Evolutionary conservation across 768 basidiomycete species (phyloP), one percentile per base, ranked within the genome.

Genomic region (Basidioascus undulatus): DNA sequence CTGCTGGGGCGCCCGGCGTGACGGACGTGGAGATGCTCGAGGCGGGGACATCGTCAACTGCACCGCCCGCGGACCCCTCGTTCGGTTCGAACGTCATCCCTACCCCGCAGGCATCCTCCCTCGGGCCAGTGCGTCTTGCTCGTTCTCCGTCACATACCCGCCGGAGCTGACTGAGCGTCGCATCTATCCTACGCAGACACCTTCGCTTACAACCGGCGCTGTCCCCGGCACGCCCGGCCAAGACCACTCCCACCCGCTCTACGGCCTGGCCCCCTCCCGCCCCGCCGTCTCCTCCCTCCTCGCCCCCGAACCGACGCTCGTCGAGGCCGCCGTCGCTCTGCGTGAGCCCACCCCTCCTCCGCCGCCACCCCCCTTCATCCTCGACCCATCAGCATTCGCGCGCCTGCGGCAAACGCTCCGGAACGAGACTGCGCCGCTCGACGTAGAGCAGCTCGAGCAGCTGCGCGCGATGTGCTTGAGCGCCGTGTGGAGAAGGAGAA

Each of bases 401-500:
- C 52, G 64, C 9, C 65, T 96, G 0, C 57, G 61, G 42, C 34
- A 54, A 3, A 57, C 62, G 34, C 55, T 94, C 21, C 59, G 59
- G 27, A 60, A 67, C 15, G 54, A 54, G 34, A 92, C 89, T 1
- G 54, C 45, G 6, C 54, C 53, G 0, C 61, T 94, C 32, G 79
- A 65, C 20, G 65, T 94, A 37, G 92, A 98, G 53, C 73, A 89
- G 53, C 67, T 98, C 6, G 92, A 96, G 55, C 86, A 96, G 57
- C 65, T 98, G 6, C 71, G 92, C 5, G 87, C 92, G 7, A 71
- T 68, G 3, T 76, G 73, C 49, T 68, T 86, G 20, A 71, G 72
- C 32, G 63, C 63, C 37, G 65, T 94, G n/a, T 98, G 87, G 87
- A 63, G 70, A 23, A 72, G 70, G 46, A 61, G 86, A 27, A 61